Conservation (phyloP, 2,329 filamentous ascomycete genomes). For the Atkinsonella texensis region DNA sequence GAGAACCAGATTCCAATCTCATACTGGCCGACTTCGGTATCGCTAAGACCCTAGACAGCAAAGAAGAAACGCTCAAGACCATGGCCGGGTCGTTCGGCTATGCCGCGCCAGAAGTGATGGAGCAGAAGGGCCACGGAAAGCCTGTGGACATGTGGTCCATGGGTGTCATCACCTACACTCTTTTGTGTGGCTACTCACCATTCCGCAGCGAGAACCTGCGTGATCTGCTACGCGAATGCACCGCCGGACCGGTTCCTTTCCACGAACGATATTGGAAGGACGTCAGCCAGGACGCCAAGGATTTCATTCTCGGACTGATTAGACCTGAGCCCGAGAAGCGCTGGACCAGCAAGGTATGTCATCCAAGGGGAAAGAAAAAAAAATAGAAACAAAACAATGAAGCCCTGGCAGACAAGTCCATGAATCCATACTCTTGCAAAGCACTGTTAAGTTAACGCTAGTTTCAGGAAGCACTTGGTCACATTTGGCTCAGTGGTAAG, state of each 20-base stretch:
- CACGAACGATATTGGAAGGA: slow-evolving; percentile 98
- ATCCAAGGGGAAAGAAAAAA: neutral
- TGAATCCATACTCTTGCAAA: too few relatives aligned
- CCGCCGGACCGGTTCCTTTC: slow-evolving; percentile 72
- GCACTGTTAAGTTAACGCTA: neutral
- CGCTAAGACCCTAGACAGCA: slow-evolving; percentile 89
- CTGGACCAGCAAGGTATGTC: slow-evolving; percentile 59
- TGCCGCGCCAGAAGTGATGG: slow-evolving; percentile 94
- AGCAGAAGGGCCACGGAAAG: slow-evolving; percentile 94
- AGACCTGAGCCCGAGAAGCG: slow-evolving; percentile 67
- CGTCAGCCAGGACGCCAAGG: slow-evolving; percentile 87
- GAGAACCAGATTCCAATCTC: slow-evolving; percentile 64
- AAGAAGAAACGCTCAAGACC: slow-evolving; percentile 84
- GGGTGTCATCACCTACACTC: slow-evolving; percentile 95
- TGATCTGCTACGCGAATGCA: slow-evolving; percentile 92
- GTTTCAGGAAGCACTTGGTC: slow-evolving; percentile 58
- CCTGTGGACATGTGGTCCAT: slow-evolving; percentile 99
- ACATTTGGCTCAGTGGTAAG: slow-evolving; percentile 83
- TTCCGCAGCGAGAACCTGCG: slow-evolving; percentile 91
- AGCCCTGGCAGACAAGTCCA: neutral
- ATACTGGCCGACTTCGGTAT: slow-evolving; percentile 97
- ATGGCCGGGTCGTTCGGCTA: slow-evolving; percentile 99
- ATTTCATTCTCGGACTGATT: slow-evolving; percentile 77
- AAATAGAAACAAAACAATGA: neutral
- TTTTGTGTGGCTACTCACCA: slow-evolving; percentile 95